Conservation (phyloP, 768 basidiomycete genomes). For the Russula emetica region DNA sequence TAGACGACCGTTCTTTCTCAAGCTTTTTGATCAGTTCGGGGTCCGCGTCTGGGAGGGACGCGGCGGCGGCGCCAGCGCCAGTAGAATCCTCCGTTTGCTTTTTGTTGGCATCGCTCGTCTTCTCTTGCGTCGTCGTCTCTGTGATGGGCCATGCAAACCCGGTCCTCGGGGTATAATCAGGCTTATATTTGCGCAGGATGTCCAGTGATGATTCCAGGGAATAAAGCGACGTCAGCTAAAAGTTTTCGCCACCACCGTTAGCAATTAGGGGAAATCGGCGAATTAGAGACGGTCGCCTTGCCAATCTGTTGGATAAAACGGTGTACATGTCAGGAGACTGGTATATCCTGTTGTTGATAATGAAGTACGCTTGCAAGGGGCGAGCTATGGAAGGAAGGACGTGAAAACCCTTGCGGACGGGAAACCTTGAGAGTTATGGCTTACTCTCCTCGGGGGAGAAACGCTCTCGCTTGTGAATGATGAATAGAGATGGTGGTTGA, state of each 20-base stretch:
- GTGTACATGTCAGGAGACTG: constrained; percentile 83
- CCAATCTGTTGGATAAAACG: constrained; percentile 78
- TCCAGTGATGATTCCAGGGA: constrained; percentile 75
- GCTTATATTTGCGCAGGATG: constrained; percentile 65
- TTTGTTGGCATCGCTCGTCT: constrained; percentile 41
- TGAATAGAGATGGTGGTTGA: constrained; percentile 74
- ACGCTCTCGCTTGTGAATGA: constrained; percentile 86
- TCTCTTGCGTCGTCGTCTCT: constrained; percentile 45
- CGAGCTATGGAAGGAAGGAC: constrained; percentile 41
- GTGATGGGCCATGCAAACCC: constrained; percentile 84
- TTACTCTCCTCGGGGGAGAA: constrained; percentile 79
- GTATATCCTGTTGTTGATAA: constrained; percentile 86
- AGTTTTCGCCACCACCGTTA: not conserved
- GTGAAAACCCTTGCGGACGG: constrained; percentile 10
- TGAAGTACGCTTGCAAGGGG: constrained; percentile 79
- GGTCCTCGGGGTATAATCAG: constrained; percentile 77
- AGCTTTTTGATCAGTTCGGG: constrained; percentile 17
- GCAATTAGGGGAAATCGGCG: not conserved
- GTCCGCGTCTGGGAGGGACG: constrained; percentile 20
- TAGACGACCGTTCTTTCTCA: constrained; percentile 25
- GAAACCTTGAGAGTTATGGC: constrained; percentile 24
- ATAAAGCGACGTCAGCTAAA: constrained; percentile 62
- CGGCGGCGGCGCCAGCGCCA: not conserved
- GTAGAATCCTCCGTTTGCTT: constrained; percentile 33
- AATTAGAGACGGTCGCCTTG: constrained; percentile 35